Percentiles rank a stretch among this genome's conserved stretches.
Conservation (phyloP, 176 grass and related monocot species). For the Panicum miliaceum region DNA sequence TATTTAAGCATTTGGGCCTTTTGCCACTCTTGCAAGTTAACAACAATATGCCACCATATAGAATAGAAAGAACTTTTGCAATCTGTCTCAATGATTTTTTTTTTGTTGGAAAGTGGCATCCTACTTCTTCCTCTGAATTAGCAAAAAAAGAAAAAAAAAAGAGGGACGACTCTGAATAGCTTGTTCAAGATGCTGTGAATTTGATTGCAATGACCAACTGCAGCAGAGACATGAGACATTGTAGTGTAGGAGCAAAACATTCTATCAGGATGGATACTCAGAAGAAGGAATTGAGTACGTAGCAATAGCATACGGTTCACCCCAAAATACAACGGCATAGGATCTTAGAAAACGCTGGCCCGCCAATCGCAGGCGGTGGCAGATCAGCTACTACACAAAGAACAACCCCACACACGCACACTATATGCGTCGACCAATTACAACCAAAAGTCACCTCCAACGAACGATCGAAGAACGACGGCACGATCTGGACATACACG, state of each 20-base stretch:
- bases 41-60: background rate
- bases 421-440: conserved; percentile 10
- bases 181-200: background rate
- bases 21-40: background rate
- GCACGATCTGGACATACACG: conserved; percentile 41
- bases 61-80: background rate
- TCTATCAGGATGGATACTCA: conserved; percentile 4
- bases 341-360: conserved; percentile 22
- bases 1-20: background rate
- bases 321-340: conserved; percentile 44
- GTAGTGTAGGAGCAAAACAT: background rate
- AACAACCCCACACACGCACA: conserved; percentile 37
- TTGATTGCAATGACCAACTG: background rate
- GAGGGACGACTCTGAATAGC: background rate
- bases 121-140: background rate
- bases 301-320: conserved; percentile 33
- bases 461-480: conserved; percentile 34
- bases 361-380: conserved; percentile 31
- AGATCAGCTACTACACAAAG: conserved; percentile 48
- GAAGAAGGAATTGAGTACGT: conserved; percentile 14
- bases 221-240: background rate
- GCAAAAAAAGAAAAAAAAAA: background rate
- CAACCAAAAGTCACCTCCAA: conserved; percentile 38
- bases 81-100: background rate
- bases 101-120: background rate